These are phyloP conservation scores for Penicillium chermesinum DNA, from an alignment of 495 filamentous ascomycete species.

Conservation along the genomic window DNA sequence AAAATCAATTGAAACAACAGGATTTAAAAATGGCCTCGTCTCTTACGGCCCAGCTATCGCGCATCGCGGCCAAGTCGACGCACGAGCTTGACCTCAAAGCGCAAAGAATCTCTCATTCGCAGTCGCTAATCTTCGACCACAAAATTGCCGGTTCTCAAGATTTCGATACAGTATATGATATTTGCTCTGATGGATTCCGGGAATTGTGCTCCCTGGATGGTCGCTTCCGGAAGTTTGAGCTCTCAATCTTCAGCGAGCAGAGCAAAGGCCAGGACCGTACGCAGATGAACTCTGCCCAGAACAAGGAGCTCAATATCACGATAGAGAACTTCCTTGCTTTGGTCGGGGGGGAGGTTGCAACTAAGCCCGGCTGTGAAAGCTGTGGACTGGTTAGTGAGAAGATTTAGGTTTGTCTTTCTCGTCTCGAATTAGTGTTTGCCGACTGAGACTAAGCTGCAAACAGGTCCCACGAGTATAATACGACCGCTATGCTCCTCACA, in stretches of 20 bases:
- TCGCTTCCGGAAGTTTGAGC: conserved; percentile 63
- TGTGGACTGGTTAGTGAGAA: conserved; percentile 87
- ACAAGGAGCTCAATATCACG: conserved; percentile 69
- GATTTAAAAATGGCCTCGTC: conserved; percentile 65
- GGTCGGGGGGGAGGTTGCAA: conserved; percentile 65
- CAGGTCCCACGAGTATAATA: conserved; percentile 89
- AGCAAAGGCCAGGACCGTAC: conserved; percentile 82
- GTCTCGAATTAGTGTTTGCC: not conserved
- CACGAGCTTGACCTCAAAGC: conserved; percentile 82
- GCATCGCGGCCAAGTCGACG: conserved; percentile 71
- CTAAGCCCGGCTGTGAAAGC: conserved; percentile 83
- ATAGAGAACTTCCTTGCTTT: conserved; percentile 78
- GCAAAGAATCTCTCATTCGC: conserved; percentile 80
- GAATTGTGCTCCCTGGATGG: conserved; percentile 83
- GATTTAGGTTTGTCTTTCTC: conserved; percentile 65
- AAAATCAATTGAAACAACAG: not conserved
- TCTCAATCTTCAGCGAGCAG: conserved; percentile 80
- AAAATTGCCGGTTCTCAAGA: conserved; percentile 76
- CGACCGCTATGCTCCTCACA: conserved; percentile 67
- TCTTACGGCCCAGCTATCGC: conserved; percentile 73
- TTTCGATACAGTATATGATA: conserved; percentile 78
- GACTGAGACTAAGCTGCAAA: not conserved
- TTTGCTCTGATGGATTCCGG: conserved; percentile 82
- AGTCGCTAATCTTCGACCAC: conserved; percentile 86
- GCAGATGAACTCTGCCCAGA: conserved; percentile 75